A percentile compares a stretch with the other conserved stretches of the same genome.
phyloP scores from a whole-genome alignment of 1,139 yeast species.

The Yamadazyma spencermartinsiae region DNA sequence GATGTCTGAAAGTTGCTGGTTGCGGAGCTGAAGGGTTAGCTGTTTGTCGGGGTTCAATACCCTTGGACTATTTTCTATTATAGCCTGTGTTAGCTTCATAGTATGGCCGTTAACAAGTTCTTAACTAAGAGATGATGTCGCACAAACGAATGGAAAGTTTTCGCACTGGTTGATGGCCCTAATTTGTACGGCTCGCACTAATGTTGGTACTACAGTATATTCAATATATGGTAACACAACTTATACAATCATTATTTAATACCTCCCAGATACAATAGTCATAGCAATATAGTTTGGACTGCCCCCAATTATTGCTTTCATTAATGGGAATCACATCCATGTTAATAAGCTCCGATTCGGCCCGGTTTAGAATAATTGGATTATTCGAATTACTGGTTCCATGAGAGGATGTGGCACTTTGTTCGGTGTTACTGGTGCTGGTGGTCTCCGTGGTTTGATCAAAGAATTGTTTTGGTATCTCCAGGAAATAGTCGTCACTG shows the following conservation, averaged over 20 bases:
- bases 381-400: not conserved
- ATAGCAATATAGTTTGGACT: conserved; percentile 49
- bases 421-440: not conserved
- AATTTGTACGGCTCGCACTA: not conserved
- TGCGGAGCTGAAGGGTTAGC: conserved; percentile 37
- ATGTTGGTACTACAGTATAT: not conserved
- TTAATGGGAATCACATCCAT: conserved; percentile 30
- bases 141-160: too few relatives aligned
- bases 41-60: conserved; percentile 39
- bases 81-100: conserved; percentile 42
- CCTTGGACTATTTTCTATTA: conserved; percentile 32
- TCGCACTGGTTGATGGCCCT: too few relatives aligned
- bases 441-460: conserved; percentile 16
- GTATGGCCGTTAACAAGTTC: too few relatives aligned
- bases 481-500: conserved; percentile 34
- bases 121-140: too few relatives aligned
- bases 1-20: conserved; percentile 31
- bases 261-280: conserved; percentile 55
- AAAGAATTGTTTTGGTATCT: conserved; percentile 25
- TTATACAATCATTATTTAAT: conserved; percentile 26
- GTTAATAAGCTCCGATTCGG: conserved; percentile 48
- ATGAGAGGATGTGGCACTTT: too few relatives aligned
- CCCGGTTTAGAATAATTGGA: conserved; percentile 50
- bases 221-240: conserved; percentile 16
- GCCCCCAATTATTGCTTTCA: conserved; percentile 48